phyloP scores from a whole-genome alignment of 2,329 filamentous ascomycete genomes.

The Fonsecaea nubica region DNA sequence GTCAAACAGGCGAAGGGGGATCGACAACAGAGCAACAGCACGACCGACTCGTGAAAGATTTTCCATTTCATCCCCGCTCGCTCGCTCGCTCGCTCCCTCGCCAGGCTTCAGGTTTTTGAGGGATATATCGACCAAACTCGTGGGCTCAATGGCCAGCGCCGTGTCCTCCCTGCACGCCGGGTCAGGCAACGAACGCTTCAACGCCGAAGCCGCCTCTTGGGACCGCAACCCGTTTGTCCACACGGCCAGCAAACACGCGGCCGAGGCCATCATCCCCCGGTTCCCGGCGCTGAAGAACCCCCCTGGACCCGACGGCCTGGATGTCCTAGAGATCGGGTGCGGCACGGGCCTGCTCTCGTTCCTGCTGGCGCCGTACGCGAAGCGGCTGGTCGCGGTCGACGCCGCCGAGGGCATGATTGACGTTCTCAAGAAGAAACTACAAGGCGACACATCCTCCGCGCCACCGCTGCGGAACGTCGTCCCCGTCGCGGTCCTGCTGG shows the following conservation, averaged over 20 bases:
- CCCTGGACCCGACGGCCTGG: conserved; percentile 43
- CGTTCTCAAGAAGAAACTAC: conserved; percentile 56
- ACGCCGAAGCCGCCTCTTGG: conserved; percentile 61
- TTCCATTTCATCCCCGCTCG: too few species aligned
- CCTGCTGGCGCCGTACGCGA: conserved; percentile 56
- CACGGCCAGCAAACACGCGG: conserved; percentile 52
- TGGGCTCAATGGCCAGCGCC: conserved; percentile 31
- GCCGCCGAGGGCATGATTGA: conserved; percentile 63
- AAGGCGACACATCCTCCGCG: conserved; percentile 24
- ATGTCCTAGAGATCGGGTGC: conserved; percentile 64
- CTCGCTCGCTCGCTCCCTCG: too few species aligned
- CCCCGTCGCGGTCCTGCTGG: conserved; percentile 56
- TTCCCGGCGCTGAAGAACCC: conserved; percentile 45
- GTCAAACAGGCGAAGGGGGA: too few species aligned
- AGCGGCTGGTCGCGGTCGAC: conserved; percentile 60
- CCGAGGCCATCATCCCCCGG: conserved; percentile 53
- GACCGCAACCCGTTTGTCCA: conserved; percentile 61
- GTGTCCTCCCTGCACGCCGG: conserved; percentile 33
- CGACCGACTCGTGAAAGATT: too few species aligned
- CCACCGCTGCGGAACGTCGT: conserved; percentile 50
- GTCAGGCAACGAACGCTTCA: conserved; percentile 58
- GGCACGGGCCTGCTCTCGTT: conserved; percentile 63
- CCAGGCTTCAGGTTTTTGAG: too few species aligned
- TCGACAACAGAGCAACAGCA: too few species aligned
- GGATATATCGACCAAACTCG: too few species aligned